A percentile compares a stretch with the other conserved stretches of the same genome.
phyloP scores from a whole-genome alignment of 2,329 filamentous ascomycete genomes.

The Dryadomyces quercus-mongolicae region DNA sequence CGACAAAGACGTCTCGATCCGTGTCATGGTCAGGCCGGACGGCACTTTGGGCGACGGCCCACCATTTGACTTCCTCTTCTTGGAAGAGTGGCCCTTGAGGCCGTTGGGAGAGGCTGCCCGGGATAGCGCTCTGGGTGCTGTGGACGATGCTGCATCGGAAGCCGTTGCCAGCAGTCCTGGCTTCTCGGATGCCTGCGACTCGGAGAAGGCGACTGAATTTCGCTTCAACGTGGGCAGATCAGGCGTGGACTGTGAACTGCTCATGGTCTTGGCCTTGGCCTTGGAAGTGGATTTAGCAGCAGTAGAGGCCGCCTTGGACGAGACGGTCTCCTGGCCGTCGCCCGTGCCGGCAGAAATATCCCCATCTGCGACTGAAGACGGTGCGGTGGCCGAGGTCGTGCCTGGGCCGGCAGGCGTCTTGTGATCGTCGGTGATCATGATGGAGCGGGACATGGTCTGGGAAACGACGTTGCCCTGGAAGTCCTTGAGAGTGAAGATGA shows the following conservation, averaged over 20 bases:
- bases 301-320: no score
- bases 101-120: constrained; percentile 61
- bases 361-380: constrained; percentile 7
- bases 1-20: constrained; percentile 47
- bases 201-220: constrained; percentile 25
- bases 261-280: constrained; percentile 11
- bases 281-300: constrained; percentile 1
- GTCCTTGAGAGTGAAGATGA: constrained; percentile 93
- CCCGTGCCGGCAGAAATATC: constrained; percentile 6
- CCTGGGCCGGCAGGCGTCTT: constrained; percentile 50
- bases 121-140: constrained; percentile 47
- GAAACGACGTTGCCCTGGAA: constrained; percentile 62
- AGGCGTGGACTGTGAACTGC: constrained; percentile 45
- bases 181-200: neutral
- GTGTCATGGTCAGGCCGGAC: constrained; percentile 68
- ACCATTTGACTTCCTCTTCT: constrained; percentile 72
- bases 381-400: constrained; percentile 6
- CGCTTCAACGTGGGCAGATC: constrained; percentile 50
- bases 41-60: constrained; percentile 51
- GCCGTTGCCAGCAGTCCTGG: constrained; percentile 17
- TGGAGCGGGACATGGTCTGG: constrained; percentile 74
- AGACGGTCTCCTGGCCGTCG: constrained; percentile 1
- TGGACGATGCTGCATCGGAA: neutral
- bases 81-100: constrained; percentile 53
- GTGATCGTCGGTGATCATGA: constrained; percentile 97